Base-by-base conservation (phyloP, 371 early-diverging fungal genomes). In the Basidiobolus meristosporus region DNA sequence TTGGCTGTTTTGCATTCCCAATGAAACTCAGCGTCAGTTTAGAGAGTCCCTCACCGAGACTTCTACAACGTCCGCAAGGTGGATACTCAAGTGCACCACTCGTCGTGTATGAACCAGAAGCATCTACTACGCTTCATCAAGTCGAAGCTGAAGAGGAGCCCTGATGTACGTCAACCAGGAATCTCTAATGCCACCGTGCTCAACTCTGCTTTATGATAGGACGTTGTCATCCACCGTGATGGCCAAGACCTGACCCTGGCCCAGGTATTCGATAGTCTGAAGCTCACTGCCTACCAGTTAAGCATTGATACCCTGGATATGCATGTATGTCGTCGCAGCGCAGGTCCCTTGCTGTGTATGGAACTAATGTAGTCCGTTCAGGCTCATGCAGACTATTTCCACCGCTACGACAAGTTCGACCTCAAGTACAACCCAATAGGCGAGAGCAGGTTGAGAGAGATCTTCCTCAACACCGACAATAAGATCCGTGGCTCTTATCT, bases 1-100 rank as follows among this genome's bases (percentile, higher is more conserved):
- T 9, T 14, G n/a, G 32, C 32, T n/a, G n/a, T n/a, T n/a, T n/a
- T n/a, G n/a, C n/a, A n/a, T n/a, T n/a, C n/a, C n/a, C 10, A 18
- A 39, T 20, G 44, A 21, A 19, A 36, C 31, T 36, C 17, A 16
- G 39, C 37, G 21, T 40, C 7, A 0, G 12, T 10, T 41, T 33
- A 66, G 69, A 52, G 72, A 18, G 90, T 90, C 10, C 91, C 95
- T 2, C 95, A 93, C 51, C 68, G 95, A 46, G 98, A 98, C 54
- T 92, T 97, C 47, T 98, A 98, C 65, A 98, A 96, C 46, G 95
- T 97, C 16, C 80, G 97, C 40, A 98, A 98, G 54, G 97, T 93
- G 19, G 98, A 98, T 60, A 96, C 95, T 21, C 98, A 98, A 68
- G 82, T 98, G 29, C 98, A 98, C 46, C 83, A 92, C 50, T 81